phyloP scores from a whole-genome alignment of 306 rosid species.

The Lagenaria siceraria region DNA sequence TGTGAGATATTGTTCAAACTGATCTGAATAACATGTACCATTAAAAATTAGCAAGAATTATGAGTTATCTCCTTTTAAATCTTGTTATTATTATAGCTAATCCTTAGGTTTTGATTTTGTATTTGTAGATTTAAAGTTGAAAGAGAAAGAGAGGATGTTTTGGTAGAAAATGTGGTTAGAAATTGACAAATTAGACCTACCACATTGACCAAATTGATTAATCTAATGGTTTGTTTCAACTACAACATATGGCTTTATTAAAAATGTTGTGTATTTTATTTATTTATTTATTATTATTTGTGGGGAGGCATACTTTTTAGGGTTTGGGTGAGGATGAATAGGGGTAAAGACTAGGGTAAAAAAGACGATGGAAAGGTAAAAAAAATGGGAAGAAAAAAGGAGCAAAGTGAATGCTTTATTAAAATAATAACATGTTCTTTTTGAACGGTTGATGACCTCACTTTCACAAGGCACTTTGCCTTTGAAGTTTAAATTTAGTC shows the following conservation, averaged over 20 bases:
- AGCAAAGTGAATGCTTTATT: background rate
- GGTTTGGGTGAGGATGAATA: background rate
- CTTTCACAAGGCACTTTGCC: background rate
- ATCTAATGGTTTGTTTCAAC: background rate
- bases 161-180: background rate
- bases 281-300: too few species aligned
- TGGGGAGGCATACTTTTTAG: background rate
- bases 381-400: background rate
- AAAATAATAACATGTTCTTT: background rate
- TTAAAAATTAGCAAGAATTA: too few species aligned
- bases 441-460: constrained; percentile 1
- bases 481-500: background rate
- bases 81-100: too few species aligned
- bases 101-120: too few species aligned
- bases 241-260: background rate
- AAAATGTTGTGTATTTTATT: background rate
- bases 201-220: background rate
- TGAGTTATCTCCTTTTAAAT: background rate
- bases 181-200: background rate
- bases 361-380: background rate
- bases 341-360: background rate
- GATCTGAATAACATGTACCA: too few species aligned
- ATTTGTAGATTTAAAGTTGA: background rate
- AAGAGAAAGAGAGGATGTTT: background rate
- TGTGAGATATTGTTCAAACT: too few species aligned